phyloP scores from a whole-genome alignment of 1,284 basidiomycete genomes.

The Schizophyllum amplum region DNA sequence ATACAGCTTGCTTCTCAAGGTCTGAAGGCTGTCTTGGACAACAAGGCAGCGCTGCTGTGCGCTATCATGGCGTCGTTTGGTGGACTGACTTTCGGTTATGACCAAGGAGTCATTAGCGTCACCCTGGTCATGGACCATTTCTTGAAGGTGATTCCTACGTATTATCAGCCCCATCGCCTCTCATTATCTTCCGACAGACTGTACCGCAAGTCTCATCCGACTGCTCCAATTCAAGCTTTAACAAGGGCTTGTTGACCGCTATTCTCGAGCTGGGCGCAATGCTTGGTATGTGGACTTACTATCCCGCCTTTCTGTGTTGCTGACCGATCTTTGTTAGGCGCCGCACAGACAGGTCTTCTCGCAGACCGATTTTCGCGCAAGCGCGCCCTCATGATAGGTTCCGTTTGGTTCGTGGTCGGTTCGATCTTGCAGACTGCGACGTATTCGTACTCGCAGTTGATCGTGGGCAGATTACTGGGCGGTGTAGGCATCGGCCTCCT shows the following conservation, averaged over 20 bases:
- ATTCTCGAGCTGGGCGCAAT: neutral
- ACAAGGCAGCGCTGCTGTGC: neutral
- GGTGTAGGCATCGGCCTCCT: conserved; percentile 66
- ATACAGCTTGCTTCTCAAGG: neutral
- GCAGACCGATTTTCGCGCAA: conserved; percentile 46
- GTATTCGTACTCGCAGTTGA: conserved; percentile 46
- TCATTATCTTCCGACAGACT: no score
- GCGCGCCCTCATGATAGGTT: conserved; percentile 43
- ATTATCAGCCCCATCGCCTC: no score
- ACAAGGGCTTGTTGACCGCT: neutral
- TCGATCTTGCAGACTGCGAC: conserved; percentile 51
- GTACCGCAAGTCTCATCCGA: no score
- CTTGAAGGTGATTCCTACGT: neutral
- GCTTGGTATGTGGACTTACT: neutral
- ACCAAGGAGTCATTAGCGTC: neutral
- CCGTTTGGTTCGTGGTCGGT: conserved; percentile 52
- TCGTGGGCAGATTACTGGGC: conserved; percentile 53
- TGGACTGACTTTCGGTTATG: neutral
- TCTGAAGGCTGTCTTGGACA: neutral
- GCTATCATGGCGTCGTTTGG: neutral
- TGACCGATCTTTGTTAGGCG: neutral
- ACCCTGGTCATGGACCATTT: neutral
- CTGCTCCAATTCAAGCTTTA: no score
- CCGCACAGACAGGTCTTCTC: conserved; percentile 14
- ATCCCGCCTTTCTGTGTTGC: neutral